These are phyloP conservation scores for Lodderomyces margitis DNA, from an alignment of 1,139 yeast species.

Conservation along the genomic window DNA sequence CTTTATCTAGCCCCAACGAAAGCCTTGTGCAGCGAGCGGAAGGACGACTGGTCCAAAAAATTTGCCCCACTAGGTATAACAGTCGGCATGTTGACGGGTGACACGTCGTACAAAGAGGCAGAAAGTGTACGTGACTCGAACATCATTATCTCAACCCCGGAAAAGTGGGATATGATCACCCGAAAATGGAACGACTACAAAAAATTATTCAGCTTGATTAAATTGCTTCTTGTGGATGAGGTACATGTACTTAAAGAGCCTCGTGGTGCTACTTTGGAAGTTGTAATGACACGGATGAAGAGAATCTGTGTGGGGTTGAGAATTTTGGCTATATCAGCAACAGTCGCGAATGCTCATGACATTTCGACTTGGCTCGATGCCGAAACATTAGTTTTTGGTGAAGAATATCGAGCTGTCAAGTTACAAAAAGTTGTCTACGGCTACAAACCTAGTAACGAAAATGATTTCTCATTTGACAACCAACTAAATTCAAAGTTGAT, in stretches of 20 bases:
- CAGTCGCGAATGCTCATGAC: conserved; percentile 52
- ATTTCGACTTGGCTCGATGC: conserved; percentile 47
- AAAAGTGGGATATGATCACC: conserved; percentile 56
- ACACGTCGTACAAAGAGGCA: conserved; percentile 39
- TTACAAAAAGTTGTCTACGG: conserved; percentile 44
- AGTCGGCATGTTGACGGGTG: conserved; percentile 51
- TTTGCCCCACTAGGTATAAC: conserved; percentile 32
- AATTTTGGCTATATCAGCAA: conserved; percentile 53
- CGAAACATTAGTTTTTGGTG: conserved; percentile 39
- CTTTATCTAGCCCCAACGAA: conserved; percentile 57
- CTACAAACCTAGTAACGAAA: conserved; percentile 30
- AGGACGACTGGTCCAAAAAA: conserved; percentile 40
- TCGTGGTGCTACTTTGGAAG: conserved; percentile 54
- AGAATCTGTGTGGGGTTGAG: conserved; percentile 36
- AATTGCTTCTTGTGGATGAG: conserved; percentile 49
- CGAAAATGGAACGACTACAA: conserved; percentile 47
- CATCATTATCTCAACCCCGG: conserved; percentile 55
- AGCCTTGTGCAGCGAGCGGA: conserved; percentile 47
- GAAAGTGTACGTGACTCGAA: conserved; percentile 42
- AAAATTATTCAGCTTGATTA: conserved; percentile 35
- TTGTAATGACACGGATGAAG: conserved; percentile 52
- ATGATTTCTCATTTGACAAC: conserved; percentile 46
- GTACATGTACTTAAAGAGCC: conserved; percentile 46
- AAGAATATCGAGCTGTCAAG: conserved; percentile 44
- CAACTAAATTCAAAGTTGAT: conserved; percentile 36